phyloP scores from a whole-genome alignment of 345 rosid genomes.

The Salix viminalis region DNA sequence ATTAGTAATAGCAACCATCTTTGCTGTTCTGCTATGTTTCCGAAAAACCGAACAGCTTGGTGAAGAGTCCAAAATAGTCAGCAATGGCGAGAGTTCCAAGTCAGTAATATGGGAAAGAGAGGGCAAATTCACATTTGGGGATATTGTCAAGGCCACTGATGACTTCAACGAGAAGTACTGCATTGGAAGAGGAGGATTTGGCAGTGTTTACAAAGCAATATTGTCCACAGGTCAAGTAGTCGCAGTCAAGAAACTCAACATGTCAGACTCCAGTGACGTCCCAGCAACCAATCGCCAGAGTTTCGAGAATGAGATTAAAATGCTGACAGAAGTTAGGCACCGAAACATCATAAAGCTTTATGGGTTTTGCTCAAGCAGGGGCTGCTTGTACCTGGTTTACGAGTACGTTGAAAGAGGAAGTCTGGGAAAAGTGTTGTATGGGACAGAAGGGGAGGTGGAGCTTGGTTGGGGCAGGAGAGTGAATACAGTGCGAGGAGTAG shows the following conservation, averaged over 20 bases:
- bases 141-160: conserved; percentile 50
- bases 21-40: conserved; percentile 8
- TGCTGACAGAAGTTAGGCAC: conserved; percentile 51
- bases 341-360: conserved; percentile 62
- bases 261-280: conserved; percentile 36
- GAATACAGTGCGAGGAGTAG: conserved; percentile 50
- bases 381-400: conserved; percentile 50
- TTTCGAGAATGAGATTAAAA: conserved; percentile 53
- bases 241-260: conserved; percentile 53
- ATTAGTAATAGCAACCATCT: conserved; percentile 16
- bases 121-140: conserved; percentile 52
- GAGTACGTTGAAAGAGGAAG: conserved; percentile 58
- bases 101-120: conserved; percentile 56
- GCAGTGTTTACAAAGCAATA: conserved; percentile 54
- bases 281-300: conserved; percentile 35
- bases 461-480: conserved; percentile 46
- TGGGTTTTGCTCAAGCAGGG: conserved; percentile 52
- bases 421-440: conserved; percentile 42
- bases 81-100: conserved; percentile 8
- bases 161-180: conserved; percentile 45
- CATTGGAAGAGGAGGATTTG: conserved; percentile 68
- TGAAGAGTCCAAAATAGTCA: conserved; percentile 27
- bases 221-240: conserved; percentile 42
- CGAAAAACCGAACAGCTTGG: conserved; percentile 16
- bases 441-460: conserved; percentile 27